Conservation (phyloP, 148 eudicot genomes). For the Rhododendron ferrugineum region DNA sequence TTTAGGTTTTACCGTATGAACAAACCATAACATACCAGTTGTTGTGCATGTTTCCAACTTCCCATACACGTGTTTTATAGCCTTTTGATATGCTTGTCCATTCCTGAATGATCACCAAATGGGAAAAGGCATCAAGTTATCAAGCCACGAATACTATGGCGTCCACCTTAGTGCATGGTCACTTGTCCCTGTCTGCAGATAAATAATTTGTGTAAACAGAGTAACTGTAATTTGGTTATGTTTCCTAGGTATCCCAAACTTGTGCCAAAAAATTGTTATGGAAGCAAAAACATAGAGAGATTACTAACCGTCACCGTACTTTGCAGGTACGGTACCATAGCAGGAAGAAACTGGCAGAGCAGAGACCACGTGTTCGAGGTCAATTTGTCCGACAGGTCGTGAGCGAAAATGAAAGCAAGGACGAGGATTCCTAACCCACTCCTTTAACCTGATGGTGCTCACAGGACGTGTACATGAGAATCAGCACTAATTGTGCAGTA, state of each 20-base stretch:
- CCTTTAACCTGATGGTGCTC: slow-evolving; percentile 14
- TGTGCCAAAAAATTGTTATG: neutral
- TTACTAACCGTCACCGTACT: neutral
- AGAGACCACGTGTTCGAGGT: slow-evolving; percentile 72
- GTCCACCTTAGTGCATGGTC: neutral
- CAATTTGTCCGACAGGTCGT: slow-evolving; percentile 47
- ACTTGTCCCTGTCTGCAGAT: too few relatives aligned
- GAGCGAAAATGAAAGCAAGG: slow-evolving; percentile 34
- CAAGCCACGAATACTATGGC: neutral
- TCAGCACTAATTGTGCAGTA: slow-evolving; percentile 11
- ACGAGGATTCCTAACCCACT: slow-evolving; percentile 40
- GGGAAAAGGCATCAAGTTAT: neutral
- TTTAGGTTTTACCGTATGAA: neutral
- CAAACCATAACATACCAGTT: neutral
- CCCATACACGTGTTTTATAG: neutral
- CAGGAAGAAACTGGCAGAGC: slow-evolving; percentile 77
- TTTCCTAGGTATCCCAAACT: neutral
- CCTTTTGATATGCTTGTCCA: neutral
- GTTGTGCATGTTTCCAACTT: neutral
- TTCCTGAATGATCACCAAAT: neutral
- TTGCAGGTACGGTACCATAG: slow-evolving; percentile 67
- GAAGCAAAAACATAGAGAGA: slow-evolving; percentile 1
- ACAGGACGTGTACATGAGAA: slow-evolving; percentile 14
- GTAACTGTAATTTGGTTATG: neutral
- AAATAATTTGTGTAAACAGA: neutral